A percentile compares a stretch with the other conserved stretches of the same genome.
These are phyloP conservation scores for Apiospora sp. DNA, from an alignment of 2,329 filamentous ascomycete genomes.

Conservation along the genomic window DNA sequence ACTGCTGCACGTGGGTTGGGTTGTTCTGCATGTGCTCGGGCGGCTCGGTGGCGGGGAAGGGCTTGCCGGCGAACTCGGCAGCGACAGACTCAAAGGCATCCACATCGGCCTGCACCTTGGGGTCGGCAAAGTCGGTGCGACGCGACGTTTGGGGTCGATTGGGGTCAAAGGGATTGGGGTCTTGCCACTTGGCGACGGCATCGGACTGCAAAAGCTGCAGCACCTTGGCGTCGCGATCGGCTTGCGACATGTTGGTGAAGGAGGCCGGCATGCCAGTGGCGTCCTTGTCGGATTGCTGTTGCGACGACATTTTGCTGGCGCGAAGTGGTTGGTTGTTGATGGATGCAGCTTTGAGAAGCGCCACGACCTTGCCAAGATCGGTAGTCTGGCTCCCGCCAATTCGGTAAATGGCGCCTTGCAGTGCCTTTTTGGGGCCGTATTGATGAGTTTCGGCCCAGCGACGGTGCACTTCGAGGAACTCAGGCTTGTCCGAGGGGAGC, in stretches of 20 bases:
- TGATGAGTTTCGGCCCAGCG: conserved; percentile 56
- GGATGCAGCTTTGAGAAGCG: background rate
- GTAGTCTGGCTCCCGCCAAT: conserved; percentile 44
- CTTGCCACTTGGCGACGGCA: conserved; percentile 51
- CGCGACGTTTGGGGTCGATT: conserved; percentile 42
- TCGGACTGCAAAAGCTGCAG: conserved; percentile 55
- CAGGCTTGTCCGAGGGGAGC: conserved; percentile 50
- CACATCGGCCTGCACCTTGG: conserved; percentile 51
- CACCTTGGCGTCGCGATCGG: conserved; percentile 47
- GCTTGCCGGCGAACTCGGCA: conserved; percentile 52
- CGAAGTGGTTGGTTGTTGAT: background rate
- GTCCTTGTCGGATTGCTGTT: background rate
- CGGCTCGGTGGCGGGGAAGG: conserved; percentile 59
- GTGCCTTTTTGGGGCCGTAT: conserved; percentile 52
- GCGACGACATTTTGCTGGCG: background rate
- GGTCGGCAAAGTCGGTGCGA: conserved; percentile 52
- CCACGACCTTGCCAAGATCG: background rate
- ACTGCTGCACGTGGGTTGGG: conserved; percentile 57
- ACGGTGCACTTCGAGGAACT: conserved; percentile 57
- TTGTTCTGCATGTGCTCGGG: conserved; percentile 60
- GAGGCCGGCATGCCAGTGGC: background rate
- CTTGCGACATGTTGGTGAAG: conserved; percentile 42
- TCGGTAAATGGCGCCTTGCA: conserved; percentile 53
- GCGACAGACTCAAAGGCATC: conserved; percentile 53
- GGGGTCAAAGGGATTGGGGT: conserved; percentile 49